Conservation (phyloP, 1,284 basidiomycete species). For the Malassezia dermatis region DNA sequence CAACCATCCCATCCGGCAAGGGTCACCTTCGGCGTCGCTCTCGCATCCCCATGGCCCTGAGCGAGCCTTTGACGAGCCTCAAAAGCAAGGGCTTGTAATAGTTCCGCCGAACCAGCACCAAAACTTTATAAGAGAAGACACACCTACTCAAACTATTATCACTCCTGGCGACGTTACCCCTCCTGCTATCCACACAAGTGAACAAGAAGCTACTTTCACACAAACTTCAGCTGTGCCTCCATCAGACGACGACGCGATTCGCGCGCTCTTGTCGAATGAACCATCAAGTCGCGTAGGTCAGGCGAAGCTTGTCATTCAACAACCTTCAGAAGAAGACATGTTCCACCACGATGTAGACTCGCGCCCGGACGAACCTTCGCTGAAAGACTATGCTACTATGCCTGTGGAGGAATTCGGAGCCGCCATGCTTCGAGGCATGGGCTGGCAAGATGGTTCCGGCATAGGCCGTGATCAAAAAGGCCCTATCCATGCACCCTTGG, state of each 20-base stretch:
- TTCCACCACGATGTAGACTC: slow-evolving; percentile 33
- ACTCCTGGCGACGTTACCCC: neutral
- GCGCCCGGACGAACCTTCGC: slow-evolving; percentile 52
- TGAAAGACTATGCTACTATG: slow-evolving; percentile 78
- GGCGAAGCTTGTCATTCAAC: slow-evolving; percentile 20
- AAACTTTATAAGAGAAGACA: neutral
- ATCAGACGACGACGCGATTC: slow-evolving; percentile 23
- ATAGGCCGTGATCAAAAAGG: slow-evolving; percentile 50
- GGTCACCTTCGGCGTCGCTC: slow-evolving; percentile 23
- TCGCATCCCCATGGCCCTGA: neutral
- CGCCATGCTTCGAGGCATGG: slow-evolving; percentile 89
- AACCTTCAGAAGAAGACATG: slow-evolving; percentile 30
- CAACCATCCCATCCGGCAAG: slow-evolving; percentile 18
- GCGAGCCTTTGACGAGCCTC: slow-evolving; percentile 17
- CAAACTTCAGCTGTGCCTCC: neutral
- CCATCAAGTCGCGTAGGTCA: neutral
- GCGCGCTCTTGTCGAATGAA: slow-evolving; percentile 23
- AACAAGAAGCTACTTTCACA: neutral
- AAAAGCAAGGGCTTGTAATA: slow-evolving; percentile 26
- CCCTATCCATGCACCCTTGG: slow-evolving; percentile 27
- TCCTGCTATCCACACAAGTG: neutral
- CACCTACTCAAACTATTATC: neutral
- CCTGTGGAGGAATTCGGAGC: slow-evolving; percentile 88
- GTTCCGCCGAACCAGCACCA: neutral
- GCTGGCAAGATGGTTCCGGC: slow-evolving; percentile 74